Conservation (phyloP, 1,139 yeast species). For the Blastobotrys elegans region DNA sequence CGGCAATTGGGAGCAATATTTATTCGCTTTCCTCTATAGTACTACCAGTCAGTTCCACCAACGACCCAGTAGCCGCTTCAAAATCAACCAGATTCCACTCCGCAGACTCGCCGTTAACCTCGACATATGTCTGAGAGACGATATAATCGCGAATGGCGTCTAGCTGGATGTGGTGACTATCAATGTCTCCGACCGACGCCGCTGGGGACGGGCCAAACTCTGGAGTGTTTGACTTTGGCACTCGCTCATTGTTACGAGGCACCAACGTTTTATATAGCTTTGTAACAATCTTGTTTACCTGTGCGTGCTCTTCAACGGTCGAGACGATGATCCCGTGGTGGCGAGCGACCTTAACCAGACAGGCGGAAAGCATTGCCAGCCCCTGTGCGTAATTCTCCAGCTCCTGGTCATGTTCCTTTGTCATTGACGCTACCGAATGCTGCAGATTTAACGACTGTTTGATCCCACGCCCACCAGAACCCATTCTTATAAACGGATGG, state of each 20-base stretch:
- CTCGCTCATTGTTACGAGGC: slow-evolving; percentile 8
- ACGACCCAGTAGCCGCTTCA: slow-evolving; percentile 15
- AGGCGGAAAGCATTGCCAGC: slow-evolving; percentile 34
- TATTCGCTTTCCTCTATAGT: slow-evolving; percentile 5
- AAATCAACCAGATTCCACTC: slow-evolving; percentile 36
- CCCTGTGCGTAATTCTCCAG: slow-evolving; percentile 32
- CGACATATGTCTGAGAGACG: slow-evolving; percentile 31
- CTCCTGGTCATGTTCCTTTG: slow-evolving; percentile 26
- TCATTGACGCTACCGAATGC: slow-evolving; percentile 13
- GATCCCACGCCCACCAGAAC: slow-evolving; percentile 16
- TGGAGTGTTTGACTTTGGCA: slow-evolving; percentile 8
- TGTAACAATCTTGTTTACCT: slow-evolving; percentile 9
- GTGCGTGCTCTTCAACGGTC: slow-evolving; percentile 12
- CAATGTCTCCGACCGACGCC: slow-evolving; percentile 6
- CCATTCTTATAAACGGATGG: slow-evolving; percentile 25
- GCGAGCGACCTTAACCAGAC: slow-evolving; percentile 27
- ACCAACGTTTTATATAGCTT: slow-evolving; percentile 10
- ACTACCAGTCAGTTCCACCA: slow-evolving; percentile 5
- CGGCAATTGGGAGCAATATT: neutral
- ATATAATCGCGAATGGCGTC: slow-evolving; percentile 30
- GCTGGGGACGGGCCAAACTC: slow-evolving; percentile 8
- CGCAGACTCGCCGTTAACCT: slow-evolving; percentile 33
- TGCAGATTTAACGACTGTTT: slow-evolving; percentile 14
- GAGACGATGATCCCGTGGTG: slow-evolving; percentile 16
- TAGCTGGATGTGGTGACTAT: slow-evolving; percentile 5